Base-by-base conservation (phyloP, 306 rosid species). In the Castanea crenata region DNA sequence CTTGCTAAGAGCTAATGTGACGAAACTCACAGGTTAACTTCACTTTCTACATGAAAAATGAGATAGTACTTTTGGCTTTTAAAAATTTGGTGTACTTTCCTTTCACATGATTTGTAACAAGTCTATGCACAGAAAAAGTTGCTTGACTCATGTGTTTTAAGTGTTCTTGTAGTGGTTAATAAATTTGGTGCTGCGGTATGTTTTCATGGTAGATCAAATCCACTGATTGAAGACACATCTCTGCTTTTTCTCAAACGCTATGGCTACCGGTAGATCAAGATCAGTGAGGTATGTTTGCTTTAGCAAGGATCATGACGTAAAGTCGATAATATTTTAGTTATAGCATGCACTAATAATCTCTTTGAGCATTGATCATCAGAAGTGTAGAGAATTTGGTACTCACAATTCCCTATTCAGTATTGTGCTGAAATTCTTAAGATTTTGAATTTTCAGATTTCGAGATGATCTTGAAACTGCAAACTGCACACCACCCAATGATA, bases 51-150 rank as follows among this genome's bases (percentile, higher is more conserved):
- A 8, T 18, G 20, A 18, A 65, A 63, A 32, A 79, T 6, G 46
- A 67, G 18, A 41, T 41, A 44, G 41, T 46, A 64, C 76, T 59
- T 63, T 1, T 82, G 7, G 61, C 71, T 73, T 63, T 38, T 19
- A 64, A n/a, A 20, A 15, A 71, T 38, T 56, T 29, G 74, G 56
- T 73, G 5, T 51, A 74, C 87, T 76, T 85, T 64, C 72, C 34
- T 70, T 63, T 80, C 91, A 85, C 89, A 83, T 88, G 91, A 83
- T 81, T 32, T 72, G 77, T 81, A 87, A 64, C 75, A 25, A 69
- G 77, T 3, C 75, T 57, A 67, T 34, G 21, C 13, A n/a, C 16
- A 16, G 57, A 73, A 52, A 52, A 80, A 20, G 34, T 78, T 23
- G 5, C 55, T 80, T 62, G 75, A 20, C 41, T 59, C 74, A 25